Evolutionary conservation across 345 rosid species (phyloP).

Genomic region (Ceriops tagal): DNA sequence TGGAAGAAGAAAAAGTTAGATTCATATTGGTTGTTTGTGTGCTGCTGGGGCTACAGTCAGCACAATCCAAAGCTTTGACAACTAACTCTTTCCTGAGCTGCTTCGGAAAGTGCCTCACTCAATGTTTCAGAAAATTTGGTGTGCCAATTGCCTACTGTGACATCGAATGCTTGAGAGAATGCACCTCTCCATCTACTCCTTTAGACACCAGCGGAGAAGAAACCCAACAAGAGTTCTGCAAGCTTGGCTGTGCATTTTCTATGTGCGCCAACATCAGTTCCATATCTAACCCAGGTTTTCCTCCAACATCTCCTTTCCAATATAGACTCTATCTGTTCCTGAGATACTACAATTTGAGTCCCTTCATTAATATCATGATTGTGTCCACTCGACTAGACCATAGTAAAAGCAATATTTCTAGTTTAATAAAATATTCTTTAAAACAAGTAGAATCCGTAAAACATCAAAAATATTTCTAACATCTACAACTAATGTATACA

Average conservation of each 20-base stretch:
- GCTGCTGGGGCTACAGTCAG: constrained; percentile 23
- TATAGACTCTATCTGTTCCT: too few species aligned
- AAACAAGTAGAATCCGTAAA: too few species aligned
- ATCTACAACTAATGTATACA: too few species aligned
- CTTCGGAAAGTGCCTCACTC: constrained; percentile 31
- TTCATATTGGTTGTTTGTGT: constrained; percentile 13
- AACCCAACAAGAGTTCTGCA: constrained; percentile 27
- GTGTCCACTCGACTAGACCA: too few species aligned
- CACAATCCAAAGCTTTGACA: constrained; percentile 3
- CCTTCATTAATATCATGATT: too few species aligned
- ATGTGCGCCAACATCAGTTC: constrained; percentile 39
- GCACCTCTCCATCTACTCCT: constrained; percentile 12
- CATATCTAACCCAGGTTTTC: constrained; percentile 27
- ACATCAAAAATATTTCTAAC: too few species aligned
- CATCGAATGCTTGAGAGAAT: constrained; percentile 33
- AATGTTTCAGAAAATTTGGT: constrained; percentile 18
- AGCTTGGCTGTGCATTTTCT: constrained; percentile 40
- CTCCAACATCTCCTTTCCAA: background rate
- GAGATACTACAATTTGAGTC: too few species aligned
- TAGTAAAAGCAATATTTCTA: too few species aligned
- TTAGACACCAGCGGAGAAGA: background rate
- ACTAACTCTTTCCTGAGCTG: constrained; percentile 22
- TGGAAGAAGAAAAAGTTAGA: constrained; percentile 8
- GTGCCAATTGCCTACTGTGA: constrained; percentile 14
- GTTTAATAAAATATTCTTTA: too few species aligned